Evolutionary conservation across 2,329 filamentous ascomycete genomes (phyloP).

Genomic region (Cladosporium sp.): DNA sequence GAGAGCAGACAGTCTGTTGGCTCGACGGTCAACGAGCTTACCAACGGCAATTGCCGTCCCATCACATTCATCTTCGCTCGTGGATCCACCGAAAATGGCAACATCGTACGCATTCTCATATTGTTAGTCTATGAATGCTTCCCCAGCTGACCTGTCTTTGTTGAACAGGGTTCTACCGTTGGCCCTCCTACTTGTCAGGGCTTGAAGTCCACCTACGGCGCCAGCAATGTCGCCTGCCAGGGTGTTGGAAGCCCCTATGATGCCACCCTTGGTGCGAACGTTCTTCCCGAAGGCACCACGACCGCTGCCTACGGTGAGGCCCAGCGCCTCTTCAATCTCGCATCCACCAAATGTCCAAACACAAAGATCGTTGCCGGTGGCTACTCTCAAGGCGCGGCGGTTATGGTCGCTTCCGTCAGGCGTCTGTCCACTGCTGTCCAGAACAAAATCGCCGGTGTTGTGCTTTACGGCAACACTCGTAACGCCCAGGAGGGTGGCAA

Average conservation of each 20-base stretch:
- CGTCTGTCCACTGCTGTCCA: constrained; percentile 31
- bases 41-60: constrained; percentile 41
- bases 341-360: constrained; percentile 30
- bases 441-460: constrained; percentile 39
- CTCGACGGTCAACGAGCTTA: constrained; percentile 24
- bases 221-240: constrained; percentile 29
- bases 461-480: constrained; percentile 44
- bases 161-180: constrained; percentile 26
- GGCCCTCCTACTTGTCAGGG: constrained; percentile 30
- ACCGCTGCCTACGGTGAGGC: constrained; percentile 26
- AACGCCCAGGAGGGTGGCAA: constrained; percentile 40
- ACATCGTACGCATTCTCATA: constrained; percentile 43
- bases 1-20: constrained; percentile 14
- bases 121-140: not conserved
- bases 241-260: constrained; percentile 31
- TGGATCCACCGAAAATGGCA: constrained; percentile 56
- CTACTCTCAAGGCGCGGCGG: constrained; percentile 42
- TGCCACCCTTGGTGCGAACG: constrained; percentile 26
- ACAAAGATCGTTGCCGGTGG: constrained; percentile 31
- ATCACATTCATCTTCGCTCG: constrained; percentile 60
- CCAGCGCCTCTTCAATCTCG: constrained; percentile 28
- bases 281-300: constrained; percentile 27
- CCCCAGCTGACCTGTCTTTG: not conserved
- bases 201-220: constrained; percentile 26
- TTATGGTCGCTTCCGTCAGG: constrained; percentile 39